Evolutionary conservation across 2,329 filamentous ascomycete species (phyloP), one percentile per base, ranked within the genome.

Genomic region (Madurella fahalii): DNA sequence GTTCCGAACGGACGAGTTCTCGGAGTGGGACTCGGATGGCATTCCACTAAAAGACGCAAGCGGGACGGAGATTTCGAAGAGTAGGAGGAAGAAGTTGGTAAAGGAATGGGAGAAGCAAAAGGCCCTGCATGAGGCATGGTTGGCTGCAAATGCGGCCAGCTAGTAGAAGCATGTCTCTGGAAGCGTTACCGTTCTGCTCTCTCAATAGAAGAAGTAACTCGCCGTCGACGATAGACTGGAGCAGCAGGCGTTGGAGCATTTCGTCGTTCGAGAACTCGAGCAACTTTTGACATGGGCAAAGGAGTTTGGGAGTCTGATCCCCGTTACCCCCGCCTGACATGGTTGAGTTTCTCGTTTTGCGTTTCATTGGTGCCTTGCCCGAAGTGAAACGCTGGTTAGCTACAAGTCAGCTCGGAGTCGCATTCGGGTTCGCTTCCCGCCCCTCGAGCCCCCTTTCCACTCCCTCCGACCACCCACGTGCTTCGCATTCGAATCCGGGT

Each of bases 101-200:
- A 89, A 89, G 73, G 82, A 85, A 56, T 89, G 84, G 85, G 83
- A 87, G 65, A 79, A 74, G 63, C 86, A 89, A 74, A 87, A 84
- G 74, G 88, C 86, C 74, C 61, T 78, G 61, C 81, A 85, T 69
- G 83, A 87, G 63, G 73, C 72, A 50, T 83, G 74, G 69, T 53
- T 66, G 47, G 53, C 43, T 7, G 25, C 25, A 25, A 25, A 25
- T 25, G 25, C 3, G 25, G 25, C 4, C 25, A 25, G 25, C 25
- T 25, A 25, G 25, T 25, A 25, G 25, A 25, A 25, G 25, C 7
- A 25, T 25, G 25, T 25, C 25, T 25, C 25, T 25, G 25, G 4
- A 7, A 25, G 25, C 25, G 3, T 25, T 25, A 25, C 25, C 25
- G 25, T 25, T 25, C 25, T 25, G 25, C 25, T 25, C 25, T 25